Evolutionary conservation across 1,284 basidiomycete genomes (phyloP).

Genomic region (Salmacisia buchloeana): DNA sequence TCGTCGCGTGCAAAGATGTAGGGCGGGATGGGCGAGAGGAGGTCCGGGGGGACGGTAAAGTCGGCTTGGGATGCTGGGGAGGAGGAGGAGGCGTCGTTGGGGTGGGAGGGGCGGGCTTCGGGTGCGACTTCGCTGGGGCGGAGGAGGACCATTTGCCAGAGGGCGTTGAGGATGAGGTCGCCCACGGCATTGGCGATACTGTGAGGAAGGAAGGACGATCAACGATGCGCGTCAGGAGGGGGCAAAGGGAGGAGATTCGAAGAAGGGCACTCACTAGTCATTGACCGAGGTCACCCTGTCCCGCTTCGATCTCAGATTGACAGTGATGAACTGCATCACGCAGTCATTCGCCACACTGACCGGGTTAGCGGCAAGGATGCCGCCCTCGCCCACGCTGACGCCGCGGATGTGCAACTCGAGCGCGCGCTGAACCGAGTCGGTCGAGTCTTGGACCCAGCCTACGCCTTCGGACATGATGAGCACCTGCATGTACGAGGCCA

Average conservation of each 20-base stretch:
- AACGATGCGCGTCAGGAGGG: not conserved
- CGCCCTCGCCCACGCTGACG: not conserved
- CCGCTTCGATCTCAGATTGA: slow-evolving; percentile 22
- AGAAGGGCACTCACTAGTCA: slow-evolving; percentile 28
- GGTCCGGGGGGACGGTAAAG: slow-evolving; percentile 10
- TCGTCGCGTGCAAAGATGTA: slow-evolving; percentile 44
- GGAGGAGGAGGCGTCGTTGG: slow-evolving; percentile 19
- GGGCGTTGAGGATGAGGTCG: slow-evolving; percentile 42
- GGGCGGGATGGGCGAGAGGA: slow-evolving; percentile 25
- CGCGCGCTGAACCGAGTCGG: slow-evolving; percentile 27
- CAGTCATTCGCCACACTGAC: slow-evolving; percentile 20
- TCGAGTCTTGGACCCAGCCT: slow-evolving; percentile 26
- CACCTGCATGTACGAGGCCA: slow-evolving; percentile 43
- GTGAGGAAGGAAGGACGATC: not conserved
- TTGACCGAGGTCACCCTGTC: slow-evolving; percentile 37
- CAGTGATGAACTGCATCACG: slow-evolving; percentile 37
- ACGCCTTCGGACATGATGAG: slow-evolving; percentile 41
- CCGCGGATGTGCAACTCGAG: slow-evolving; percentile 10
- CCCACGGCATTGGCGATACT: slow-evolving; percentile 35
- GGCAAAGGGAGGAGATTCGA: not conserved
- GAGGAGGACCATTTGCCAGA: slow-evolving; percentile 34
- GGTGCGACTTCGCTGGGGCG: slow-evolving; percentile 11
- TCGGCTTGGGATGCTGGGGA: slow-evolving; percentile 25
- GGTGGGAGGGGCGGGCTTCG: not conserved
- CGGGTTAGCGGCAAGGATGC: slow-evolving; percentile 14